Conservation (phyloP, 2,329 filamentous ascomycete genomes). For the Colletotrichum viniferum region DNA sequence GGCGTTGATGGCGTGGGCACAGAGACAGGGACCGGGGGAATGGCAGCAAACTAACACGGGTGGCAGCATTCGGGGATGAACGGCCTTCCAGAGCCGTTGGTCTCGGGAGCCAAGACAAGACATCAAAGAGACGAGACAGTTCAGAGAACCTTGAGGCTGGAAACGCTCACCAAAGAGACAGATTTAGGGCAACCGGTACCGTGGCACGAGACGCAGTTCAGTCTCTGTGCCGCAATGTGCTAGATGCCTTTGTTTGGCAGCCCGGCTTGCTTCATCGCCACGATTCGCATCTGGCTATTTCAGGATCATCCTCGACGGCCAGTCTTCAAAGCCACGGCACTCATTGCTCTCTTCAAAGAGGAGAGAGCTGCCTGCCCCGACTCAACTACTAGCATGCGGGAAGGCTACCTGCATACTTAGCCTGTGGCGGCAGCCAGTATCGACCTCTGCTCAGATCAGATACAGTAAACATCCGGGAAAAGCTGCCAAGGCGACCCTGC, state of each 20-base stretch:
- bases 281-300: background rate
- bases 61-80: background rate
- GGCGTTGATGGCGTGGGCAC: background rate
- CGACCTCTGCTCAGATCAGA: conserved; percentile 6
- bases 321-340: background rate
- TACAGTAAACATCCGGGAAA: conserved; percentile 10
- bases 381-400: background rate
- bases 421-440: background rate
- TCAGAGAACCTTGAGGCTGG: background rate
- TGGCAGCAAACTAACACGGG: background rate
- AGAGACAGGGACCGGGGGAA: background rate
- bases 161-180: background rate
- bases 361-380: background rate
- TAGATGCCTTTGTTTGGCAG: background rate
- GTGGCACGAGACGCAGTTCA: background rate
- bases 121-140: background rate
- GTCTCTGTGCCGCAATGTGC: background rate
- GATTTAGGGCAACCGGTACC: background rate
- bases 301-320: background rate
- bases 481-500: conserved; percentile 10
- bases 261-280: background rate
- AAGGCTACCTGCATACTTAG: conserved; percentile 10
- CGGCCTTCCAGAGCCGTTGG: background rate
- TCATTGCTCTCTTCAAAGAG: background rate
- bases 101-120: background rate